phyloP scores from a whole-genome alignment of 1,139 yeast species.

The Hyphopichia fennica region DNA sequence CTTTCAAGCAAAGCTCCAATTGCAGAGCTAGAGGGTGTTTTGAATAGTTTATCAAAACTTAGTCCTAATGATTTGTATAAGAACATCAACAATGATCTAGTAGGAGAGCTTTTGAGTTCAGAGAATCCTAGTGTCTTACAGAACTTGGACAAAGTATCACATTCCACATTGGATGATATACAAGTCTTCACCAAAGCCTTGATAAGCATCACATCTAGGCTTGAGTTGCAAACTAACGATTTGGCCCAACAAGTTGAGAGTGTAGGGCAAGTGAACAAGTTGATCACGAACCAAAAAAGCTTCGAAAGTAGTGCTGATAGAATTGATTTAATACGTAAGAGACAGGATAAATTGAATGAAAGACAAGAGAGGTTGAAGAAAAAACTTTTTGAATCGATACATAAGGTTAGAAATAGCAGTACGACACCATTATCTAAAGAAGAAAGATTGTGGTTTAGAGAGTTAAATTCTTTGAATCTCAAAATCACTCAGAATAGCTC shows the following conservation, averaged over 20 bases:
- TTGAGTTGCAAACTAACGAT: constrained; percentile 1
- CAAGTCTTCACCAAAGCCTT: background rate
- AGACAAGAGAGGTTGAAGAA: constrained; percentile 22
- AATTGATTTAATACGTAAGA: constrained; percentile 14
- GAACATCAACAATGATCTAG: background rate
- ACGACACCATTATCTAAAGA: constrained; percentile 34
- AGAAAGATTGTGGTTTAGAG: constrained; percentile 39
- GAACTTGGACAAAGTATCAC: background rate
- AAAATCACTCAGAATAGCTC: constrained; percentile 8
- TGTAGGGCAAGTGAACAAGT: constrained; percentile 11
- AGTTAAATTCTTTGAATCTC: constrained; percentile 28
- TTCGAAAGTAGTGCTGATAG: constrained; percentile 10
- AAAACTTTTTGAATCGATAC: constrained; percentile 23
- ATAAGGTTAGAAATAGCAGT: constrained; percentile 17
- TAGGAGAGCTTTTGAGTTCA: background rate
- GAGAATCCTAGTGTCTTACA: no score
- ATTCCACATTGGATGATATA: background rate
- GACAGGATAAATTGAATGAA: constrained; percentile 22
- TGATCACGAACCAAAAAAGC: constrained; percentile 2
- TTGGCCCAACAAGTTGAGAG: constrained; percentile 17
- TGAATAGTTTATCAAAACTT: background rate
- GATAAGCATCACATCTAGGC: background rate
- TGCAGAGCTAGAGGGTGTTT: background rate
- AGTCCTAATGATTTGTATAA: background rate
- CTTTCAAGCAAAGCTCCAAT: background rate